A percentile compares a stretch with the other conserved stretches of the same genome.
phyloP scores from a whole-genome alignment of 495 filamentous ascomycete species.

The Lasiosphaeris hirsuta region DNA sequence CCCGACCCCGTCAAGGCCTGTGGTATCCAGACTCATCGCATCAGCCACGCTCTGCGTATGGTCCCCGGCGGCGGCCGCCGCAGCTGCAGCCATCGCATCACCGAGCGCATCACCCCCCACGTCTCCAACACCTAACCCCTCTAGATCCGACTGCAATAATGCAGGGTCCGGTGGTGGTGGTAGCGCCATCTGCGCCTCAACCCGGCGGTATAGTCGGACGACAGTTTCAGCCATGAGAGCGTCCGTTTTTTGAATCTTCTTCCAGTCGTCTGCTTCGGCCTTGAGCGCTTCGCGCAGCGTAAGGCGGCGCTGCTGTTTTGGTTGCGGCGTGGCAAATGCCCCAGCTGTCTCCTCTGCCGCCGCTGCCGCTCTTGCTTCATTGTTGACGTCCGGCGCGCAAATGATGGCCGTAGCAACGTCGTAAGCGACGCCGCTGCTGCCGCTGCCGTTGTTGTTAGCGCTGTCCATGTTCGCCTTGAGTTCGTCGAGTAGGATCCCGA shows the following conservation, averaged over 20 bases:
- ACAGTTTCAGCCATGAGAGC: constrained; percentile 61
- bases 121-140: constrained; percentile 26
- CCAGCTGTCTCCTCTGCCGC: constrained; percentile 21
- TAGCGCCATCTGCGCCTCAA: constrained; percentile 56
- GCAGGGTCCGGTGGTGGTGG: constrained; percentile 28
- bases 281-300: constrained; percentile 70
- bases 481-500: constrained; percentile 66
- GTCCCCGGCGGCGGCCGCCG: constrained; percentile 12
- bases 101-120: constrained; percentile 23
- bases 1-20: constrained; percentile 19
- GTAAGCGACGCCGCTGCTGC: constrained; percentile 60
- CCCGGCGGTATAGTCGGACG: constrained; percentile 71
- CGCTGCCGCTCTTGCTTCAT: constrained; percentile 40
- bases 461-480: constrained; percentile 49
- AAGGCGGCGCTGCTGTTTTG: constrained; percentile 30
- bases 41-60: constrained; percentile 17
- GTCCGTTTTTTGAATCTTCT: constrained; percentile 59
- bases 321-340: constrained; percentile 17
- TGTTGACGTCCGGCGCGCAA: constrained; percentile 60
- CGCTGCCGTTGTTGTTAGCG: constrained; percentile 46
- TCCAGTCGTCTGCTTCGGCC: constrained; percentile 58
- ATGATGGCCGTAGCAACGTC: constrained; percentile 73
- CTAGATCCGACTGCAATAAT: constrained; percentile 27
- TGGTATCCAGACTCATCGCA: constrained; percentile 29
- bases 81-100: constrained; percentile 33